phyloP scores from a whole-genome alignment of 1,284 basidiomycete genomes.

The Pseudozyma thailandica region DNA sequence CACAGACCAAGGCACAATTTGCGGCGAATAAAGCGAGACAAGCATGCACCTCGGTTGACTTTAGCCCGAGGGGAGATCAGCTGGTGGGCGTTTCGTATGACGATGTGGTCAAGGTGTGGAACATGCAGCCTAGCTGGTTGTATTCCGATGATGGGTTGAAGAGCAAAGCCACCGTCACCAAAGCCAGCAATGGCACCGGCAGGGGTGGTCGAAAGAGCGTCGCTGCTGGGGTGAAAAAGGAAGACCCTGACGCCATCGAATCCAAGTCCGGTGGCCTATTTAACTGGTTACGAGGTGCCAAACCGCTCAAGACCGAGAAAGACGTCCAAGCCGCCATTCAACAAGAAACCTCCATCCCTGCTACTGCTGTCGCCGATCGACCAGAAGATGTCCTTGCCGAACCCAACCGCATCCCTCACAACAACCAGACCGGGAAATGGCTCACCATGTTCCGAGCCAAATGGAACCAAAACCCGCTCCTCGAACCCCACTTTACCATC shows the following conservation, averaged over 20 bases:
- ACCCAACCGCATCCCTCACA: conserved; percentile 55
- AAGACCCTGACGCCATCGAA: conserved; percentile 10
- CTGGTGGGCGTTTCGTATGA: conserved; percentile 64
- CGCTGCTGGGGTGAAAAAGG: conserved; percentile 24
- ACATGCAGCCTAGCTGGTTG: conserved; percentile 31
- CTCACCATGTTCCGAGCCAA: conserved; percentile 64
- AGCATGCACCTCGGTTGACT: conserved; percentile 65
- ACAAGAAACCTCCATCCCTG: conserved; percentile 9
- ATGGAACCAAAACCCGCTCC: conserved; percentile 56
- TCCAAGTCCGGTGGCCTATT: conserved; percentile 9
- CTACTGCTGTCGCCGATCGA: conserved; percentile 1
- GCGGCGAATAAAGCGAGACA: conserved; percentile 40
- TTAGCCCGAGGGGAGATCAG: conserved; percentile 56
- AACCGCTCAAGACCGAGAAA: conserved; percentile 33
- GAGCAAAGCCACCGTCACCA: conserved; percentile 16
- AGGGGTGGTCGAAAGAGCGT: conserved; percentile 7
- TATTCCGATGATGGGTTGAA: conserved; percentile 31
- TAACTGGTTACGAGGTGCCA: conserved; percentile 21
- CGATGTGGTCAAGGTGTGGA: conserved; percentile 59
- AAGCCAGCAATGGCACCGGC: conserved; percentile 2
- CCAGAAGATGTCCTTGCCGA: conserved; percentile 46
- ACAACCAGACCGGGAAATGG: conserved; percentile 67
- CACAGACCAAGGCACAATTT: conserved; percentile 51
- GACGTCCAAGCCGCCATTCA: conserved; percentile 29
- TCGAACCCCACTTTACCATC: conserved; percentile 62